Evolutionary conservation across 2,329 filamentous ascomycete species (phyloP).

Genomic region (Rutstroemia sp.): DNA sequence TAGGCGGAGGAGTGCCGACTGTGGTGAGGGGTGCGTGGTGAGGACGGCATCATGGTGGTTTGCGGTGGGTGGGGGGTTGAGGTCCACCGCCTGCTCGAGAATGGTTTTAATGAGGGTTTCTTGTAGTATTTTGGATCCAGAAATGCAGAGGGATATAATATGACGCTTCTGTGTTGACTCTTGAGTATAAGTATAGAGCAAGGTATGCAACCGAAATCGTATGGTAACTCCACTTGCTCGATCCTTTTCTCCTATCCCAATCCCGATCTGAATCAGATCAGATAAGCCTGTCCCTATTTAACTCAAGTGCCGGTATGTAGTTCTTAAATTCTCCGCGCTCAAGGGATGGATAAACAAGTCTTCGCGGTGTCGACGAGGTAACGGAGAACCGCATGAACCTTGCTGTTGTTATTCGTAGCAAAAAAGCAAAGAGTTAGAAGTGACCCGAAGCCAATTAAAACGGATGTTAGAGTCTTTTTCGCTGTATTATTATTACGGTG

Average conservation of each 20-base stretch:
- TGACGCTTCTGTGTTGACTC: too few relatives aligned
- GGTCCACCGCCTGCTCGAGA: conserved; percentile 8
- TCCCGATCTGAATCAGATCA: conserved; percentile 1
- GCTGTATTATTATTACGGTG: not conserved
- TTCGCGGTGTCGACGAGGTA: conserved; percentile 1
- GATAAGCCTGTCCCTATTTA: not conserved
- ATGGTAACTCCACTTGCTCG: too few relatives aligned
- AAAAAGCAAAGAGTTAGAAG: too few relatives aligned
- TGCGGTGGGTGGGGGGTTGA: not conserved
- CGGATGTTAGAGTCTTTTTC: not conserved
- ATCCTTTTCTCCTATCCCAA: conserved; percentile 3
- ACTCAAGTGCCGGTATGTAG: too few relatives aligned
- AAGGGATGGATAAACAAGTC: not conserved
- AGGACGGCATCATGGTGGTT: conserved; percentile 34
- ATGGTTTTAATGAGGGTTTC: not conserved
- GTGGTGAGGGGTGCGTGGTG: conserved; percentile 49
- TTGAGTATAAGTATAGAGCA: too few relatives aligned
- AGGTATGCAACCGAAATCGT: too few relatives aligned
- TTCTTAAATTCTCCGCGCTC: not conserved
- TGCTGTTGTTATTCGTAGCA: not conserved
- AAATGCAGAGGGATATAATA: not conserved
- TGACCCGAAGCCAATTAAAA: too few relatives aligned
- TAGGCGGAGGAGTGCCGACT: conserved; percentile 50
- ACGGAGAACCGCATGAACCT: not conserved
- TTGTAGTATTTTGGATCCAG: not conserved